Base-by-base conservation (phyloP, 140 eudicot genomes). In the Flaveria floridana region DNA sequence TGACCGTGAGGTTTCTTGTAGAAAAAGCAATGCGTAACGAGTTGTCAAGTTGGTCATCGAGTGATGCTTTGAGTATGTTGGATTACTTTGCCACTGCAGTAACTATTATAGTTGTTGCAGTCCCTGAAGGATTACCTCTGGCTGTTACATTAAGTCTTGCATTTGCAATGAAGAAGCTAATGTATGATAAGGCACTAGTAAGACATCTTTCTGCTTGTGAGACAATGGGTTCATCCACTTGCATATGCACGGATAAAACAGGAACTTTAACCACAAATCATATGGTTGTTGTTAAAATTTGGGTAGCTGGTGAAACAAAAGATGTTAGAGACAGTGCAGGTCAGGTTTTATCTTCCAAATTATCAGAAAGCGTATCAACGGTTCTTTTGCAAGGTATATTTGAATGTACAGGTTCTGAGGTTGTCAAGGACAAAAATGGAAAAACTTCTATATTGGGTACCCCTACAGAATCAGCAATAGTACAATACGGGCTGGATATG, bases 141-240 rank as follows among this genome's bases (percentile, higher is more conserved):
- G 99, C 99, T 6, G 99, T 94, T 61, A 94, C 99, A 0, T 76
- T 90, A 51, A 93, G 98, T 74, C 97, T 93, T 80, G 98, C 98
- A 12, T 93, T 93, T 73, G 99, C 99, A 7, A 94, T 94, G 99
- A 94, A 91, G 79, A 82, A 94, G 65, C 70, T 94, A 65, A 94
- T 94, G 99, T 76, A 78, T 12, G 86, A 94, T 42, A 90, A 75
- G 64, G 99, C 97, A 65, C 84, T 94, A 21, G 99, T 94, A 37
- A 88, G 96, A 64, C 97, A 88, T 87, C 88, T 94, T 23, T 86
- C 99, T 37, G 97, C 98, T 52, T 93, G 98, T 79, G 98, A 93
- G 78, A 93, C 98, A 28, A 93, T 93, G 98, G 98, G 98, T 37
- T 93, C 98, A 46, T 91, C 97, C 2, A 88, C 88, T 70, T 70